A percentile compares a stretch with the other conserved stretches of the same genome.
phyloP scores from a whole-genome alignment of 1,284 basidiomycete species.

The Polyporus tsugae region DNA sequence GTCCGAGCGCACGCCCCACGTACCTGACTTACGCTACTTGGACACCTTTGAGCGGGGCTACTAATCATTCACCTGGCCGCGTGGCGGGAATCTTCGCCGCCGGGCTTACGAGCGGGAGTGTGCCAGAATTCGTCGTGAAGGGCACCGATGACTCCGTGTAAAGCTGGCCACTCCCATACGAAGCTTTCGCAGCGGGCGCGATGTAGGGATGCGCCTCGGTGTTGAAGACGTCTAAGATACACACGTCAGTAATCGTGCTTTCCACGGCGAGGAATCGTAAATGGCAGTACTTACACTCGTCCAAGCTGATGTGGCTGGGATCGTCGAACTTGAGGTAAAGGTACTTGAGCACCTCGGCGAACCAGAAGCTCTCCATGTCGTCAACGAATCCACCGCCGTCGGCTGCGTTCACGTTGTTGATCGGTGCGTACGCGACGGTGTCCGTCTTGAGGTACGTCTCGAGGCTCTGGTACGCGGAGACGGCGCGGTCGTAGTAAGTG shows the following conservation, averaged over 20 bases:
- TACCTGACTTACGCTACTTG: no score
- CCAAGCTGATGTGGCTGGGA: slow-evolving; percentile 66
- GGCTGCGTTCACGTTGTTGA: slow-evolving; percentile 57
- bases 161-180: slow-evolving; percentile 52
- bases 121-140: slow-evolving; percentile 35
- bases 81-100: neutral
- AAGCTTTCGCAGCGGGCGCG: slow-evolving; percentile 53
- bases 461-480: slow-evolving; percentile 47
- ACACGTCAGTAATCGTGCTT: neutral
- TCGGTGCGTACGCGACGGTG: slow-evolving; percentile 49
- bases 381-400: slow-evolving; percentile 54
- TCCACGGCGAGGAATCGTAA: neutral
- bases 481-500: slow-evolving; percentile 50
- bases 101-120: slow-evolving; percentile 38
- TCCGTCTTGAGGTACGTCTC: slow-evolving; percentile 51
- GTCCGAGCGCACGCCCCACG: no score
- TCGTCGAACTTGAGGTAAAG: slow-evolving; percentile 79
- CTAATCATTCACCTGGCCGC: neutral
- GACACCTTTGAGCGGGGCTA: neutral
- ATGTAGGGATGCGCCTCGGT: slow-evolving; percentile 76
- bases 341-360: slow-evolving; percentile 80
- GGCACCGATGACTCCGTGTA: slow-evolving; percentile 24
- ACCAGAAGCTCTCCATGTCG: slow-evolving; percentile 80
- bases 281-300: slow-evolving; percentile 58
- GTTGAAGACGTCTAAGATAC: slow-evolving; percentile 66